A percentile compares a stretch with the other conserved stretches of the same genome.
phyloP scores from a whole-genome alignment of 805 yeast species.

The Myxozyma nipponensis region DNA sequence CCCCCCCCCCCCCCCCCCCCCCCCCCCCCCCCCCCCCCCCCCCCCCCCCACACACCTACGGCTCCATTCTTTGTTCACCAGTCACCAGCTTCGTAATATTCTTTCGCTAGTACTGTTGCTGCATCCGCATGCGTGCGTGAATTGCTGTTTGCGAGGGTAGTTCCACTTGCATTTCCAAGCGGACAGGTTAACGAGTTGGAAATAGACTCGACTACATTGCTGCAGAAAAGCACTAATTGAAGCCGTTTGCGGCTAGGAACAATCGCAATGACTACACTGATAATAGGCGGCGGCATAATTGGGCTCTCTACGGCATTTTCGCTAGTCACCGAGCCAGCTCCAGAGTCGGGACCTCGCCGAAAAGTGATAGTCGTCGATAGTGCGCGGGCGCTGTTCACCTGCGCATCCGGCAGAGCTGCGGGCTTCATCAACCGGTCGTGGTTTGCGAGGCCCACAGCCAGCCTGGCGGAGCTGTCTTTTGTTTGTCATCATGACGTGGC shows the following conservation, averaged over 20 bases:
- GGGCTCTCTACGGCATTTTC: conserved; percentile 29
- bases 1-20: too few species aligned
- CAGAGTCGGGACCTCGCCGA: conserved; percentile 2
- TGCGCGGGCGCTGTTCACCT: conserved; percentile 22
- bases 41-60: too few species aligned
- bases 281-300: conserved; percentile 29
- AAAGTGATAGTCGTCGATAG: conserved; percentile 24
- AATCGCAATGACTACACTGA: conserved; percentile 24
- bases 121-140: too few species aligned
- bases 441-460: conserved; percentile 18
- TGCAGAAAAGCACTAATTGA: too few species aligned
- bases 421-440: conserved; percentile 27
- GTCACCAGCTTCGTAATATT: too few species aligned
- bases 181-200: too few species aligned
- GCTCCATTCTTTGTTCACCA: too few species aligned
- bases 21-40: too few species aligned
- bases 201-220: too few species aligned
- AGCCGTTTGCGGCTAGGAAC: background rate
- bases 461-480: conserved; percentile 27
- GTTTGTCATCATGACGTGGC: conserved; percentile 24
- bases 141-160: too few species aligned
- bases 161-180: too few species aligned
- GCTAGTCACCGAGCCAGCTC: conserved; percentile 3
- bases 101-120: too few species aligned
- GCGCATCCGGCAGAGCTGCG: conserved; percentile 29